Conservation (phyloP, 2,329 filamentous ascomycete species). For the Cryphonectria radicalis region DNA sequence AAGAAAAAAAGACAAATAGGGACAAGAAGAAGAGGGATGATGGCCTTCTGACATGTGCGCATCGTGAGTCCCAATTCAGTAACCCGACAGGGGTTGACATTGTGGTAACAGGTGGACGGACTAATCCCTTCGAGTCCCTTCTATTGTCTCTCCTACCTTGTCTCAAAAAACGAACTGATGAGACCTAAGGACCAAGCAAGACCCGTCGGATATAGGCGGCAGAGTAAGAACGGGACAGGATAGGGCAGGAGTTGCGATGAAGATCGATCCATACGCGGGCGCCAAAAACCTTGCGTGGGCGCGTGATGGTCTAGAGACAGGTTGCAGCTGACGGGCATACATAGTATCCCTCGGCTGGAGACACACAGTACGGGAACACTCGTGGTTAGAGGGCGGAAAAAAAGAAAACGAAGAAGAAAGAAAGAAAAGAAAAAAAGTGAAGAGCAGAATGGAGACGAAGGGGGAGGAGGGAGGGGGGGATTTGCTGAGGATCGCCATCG, state of each 20-base stretch:
- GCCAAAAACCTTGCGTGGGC: neutral
- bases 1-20: neutral
- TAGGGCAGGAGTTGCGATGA: neutral
- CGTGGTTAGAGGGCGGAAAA: neutral
- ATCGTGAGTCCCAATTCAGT: neutral
- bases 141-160: neutral
- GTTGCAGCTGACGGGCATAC: neutral
- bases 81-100: neutral
- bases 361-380: neutral
- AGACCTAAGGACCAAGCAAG: neutral
- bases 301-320: neutral
- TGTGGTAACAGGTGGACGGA: neutral
- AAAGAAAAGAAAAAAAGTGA: neutral
- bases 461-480: neutral
- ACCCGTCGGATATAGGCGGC: neutral
- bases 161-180: neutral
- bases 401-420: neutral
- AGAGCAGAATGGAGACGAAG: neutral
- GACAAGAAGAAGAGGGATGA: neutral
- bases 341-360: neutral
- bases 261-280: neutral
- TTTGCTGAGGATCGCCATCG: slow-evolving; percentile 22
- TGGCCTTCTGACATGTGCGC: neutral
- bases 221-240: neutral
- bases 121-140: neutral